Conservation (phyloP, 805 yeast species). For the Candida vaughaniae region DNA sequence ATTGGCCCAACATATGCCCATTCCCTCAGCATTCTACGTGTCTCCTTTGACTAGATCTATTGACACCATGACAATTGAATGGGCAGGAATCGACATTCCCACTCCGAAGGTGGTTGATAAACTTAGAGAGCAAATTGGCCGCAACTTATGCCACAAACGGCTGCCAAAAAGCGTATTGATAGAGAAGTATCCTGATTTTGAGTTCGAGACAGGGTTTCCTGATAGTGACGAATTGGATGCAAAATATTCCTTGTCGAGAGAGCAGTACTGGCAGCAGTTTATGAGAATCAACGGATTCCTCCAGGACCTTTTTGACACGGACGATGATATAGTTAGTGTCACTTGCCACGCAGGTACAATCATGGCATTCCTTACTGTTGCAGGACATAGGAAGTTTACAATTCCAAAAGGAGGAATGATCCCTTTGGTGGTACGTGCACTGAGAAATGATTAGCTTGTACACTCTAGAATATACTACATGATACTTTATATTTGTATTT, state of each 20-base stretch:
- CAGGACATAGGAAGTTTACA: conserved; percentile 53
- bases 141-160: conserved; percentile 60
- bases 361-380: conserved; percentile 43
- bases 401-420: conserved; percentile 66
- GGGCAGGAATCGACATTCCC: conserved; percentile 38
- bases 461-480: no score
- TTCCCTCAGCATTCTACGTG: conserved; percentile 55
- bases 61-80: conserved; percentile 52
- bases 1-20: conserved; percentile 46
- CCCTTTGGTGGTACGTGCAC: conserved; percentile 52
- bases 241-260: conserved; percentile 36
- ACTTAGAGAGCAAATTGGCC: conserved; percentile 62
- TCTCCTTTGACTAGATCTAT: conserved; percentile 66
- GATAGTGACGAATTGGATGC: conserved; percentile 51
- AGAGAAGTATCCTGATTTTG: conserved; percentile 33
- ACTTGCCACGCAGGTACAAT: conserved; percentile 55
- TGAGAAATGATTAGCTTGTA: no score
- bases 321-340: conserved; percentile 32
- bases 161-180: conserved; percentile 37
- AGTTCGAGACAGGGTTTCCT: conserved; percentile 42
- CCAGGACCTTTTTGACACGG: conserved; percentile 22
- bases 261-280: conserved; percentile 49
- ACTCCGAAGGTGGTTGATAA: conserved; percentile 40
- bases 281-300: conserved; percentile 49
- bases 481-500: no score